These are phyloP conservation scores for Corylus heterophylla DNA, from an alignment of 306 rosid species.

Conservation along the genomic window DNA sequence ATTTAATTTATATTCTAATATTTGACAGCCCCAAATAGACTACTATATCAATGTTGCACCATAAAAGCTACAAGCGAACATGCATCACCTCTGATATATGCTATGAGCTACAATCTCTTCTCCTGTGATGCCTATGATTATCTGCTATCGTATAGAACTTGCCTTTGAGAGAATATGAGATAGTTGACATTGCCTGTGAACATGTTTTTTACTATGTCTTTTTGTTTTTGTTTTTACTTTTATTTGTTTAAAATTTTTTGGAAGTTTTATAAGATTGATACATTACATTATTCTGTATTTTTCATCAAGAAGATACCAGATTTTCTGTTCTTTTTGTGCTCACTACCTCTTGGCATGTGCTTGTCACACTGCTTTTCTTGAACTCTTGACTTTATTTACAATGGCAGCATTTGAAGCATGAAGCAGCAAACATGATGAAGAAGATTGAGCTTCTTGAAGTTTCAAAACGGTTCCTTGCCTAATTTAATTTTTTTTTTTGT, in stretches of 20 bases:
- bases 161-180: neutral
- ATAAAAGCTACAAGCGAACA: neutral
- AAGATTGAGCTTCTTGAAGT: constrained; percentile 71
- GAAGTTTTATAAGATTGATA: neutral
- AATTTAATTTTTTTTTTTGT: constrained; percentile 1
- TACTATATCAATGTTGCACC: neutral
- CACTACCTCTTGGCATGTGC: no score
- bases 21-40: neutral
- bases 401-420: constrained; percentile 69
- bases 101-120: neutral
- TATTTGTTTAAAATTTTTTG: neutral
- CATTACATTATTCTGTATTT: neutral
- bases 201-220: neutral
- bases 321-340: neutral
- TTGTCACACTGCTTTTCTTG: neutral
- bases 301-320: neutral
- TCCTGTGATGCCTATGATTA: neutral
- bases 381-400: constrained; percentile 17
- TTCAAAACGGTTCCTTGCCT: constrained; percentile 56
- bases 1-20: no score
- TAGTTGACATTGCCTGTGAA: neutral
- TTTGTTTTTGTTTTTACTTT: no score
- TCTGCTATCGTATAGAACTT: neutral
- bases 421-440: constrained; percentile 60
- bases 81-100: neutral